Percentiles rank a stretch among this genome's conserved stretches.
These are phyloP conservation scores for Funneliformis geosporum DNA, from an alignment of 192 early-diverging fungal species.

Conservation along the genomic window DNA sequence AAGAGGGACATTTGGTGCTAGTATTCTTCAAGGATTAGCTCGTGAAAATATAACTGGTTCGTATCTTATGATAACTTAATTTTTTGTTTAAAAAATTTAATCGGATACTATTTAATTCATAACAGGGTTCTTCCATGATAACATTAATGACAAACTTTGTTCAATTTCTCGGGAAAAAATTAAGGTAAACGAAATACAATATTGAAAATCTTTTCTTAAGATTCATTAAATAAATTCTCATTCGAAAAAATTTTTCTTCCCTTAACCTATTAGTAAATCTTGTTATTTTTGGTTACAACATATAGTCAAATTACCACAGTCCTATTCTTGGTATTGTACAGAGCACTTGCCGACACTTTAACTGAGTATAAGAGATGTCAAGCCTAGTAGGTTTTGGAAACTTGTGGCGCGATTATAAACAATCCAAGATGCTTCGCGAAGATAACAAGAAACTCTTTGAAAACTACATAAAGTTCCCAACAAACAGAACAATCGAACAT, in stretches of 20 bases:
- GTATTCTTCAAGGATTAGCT: constrained; percentile 42
- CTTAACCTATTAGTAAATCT: constrained; percentile 45
- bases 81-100: neutral
- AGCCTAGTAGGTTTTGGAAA: constrained; percentile 41
- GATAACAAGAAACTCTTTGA: constrained; percentile 39
- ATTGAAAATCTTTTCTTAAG: neutral
- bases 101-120: neutral
- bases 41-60: constrained; percentile 46
- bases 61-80: neutral
- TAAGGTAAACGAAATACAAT: constrained; percentile 35
- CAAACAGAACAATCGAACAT: constrained; percentile 43
- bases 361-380: constrained; percentile 43
- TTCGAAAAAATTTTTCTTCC: neutral
- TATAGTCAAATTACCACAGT: constrained; percentile 46
- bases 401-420: constrained; percentile 48
- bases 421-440: constrained; percentile 38
- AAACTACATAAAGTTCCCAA: constrained; percentile 35
- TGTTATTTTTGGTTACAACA: constrained; percentile 46
- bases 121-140: constrained; percentile 40
- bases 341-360: constrained; percentile 37
- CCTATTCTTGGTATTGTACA: constrained; percentile 42
- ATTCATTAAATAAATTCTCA: neutral
- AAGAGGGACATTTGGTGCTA: constrained; percentile 30
- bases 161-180: constrained; percentile 42
- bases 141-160: constrained; percentile 48